Conservation (phyloP, 176 grass and related monocot genomes). For the Lolium multiflorum region DNA sequence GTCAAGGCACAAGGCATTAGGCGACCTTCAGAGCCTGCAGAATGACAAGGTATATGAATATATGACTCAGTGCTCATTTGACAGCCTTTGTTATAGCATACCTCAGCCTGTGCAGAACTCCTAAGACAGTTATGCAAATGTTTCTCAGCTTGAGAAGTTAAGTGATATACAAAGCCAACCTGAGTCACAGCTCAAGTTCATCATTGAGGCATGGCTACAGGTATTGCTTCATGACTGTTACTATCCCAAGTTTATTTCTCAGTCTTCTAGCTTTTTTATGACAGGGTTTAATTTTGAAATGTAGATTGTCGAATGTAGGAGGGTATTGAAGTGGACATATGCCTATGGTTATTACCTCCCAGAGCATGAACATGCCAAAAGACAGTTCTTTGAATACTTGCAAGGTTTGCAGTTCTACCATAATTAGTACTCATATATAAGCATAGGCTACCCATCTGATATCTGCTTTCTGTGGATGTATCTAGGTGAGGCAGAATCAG, state of each 20-base stretch:
- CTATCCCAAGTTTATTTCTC: neutral
- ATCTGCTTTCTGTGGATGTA: constrained; percentile 36
- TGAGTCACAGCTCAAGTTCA: constrained; percentile 99
- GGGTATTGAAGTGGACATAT: constrained; percentile 99
- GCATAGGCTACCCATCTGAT: constrained; percentile 23
- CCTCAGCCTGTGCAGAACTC: constrained; percentile 23
- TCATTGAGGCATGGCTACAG: constrained; percentile 98
- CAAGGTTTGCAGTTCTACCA: constrained; percentile 74
- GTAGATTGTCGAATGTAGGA: constrained; percentile 98
- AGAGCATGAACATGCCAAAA: constrained; percentile 92
- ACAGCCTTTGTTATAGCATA: constrained; percentile 4
- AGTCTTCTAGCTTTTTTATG: constrained; percentile 15
- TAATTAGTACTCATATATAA: constrained; percentile 20
- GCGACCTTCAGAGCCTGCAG: constrained; percentile 86
- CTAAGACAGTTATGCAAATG: constrained; percentile 28
- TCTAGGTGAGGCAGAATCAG: constrained; percentile 98
- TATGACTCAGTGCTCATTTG: constrained; percentile 10
- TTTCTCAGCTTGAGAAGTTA: constrained; percentile 92
- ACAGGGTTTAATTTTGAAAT: constrained; percentile 37
- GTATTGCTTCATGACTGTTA: constrained; percentile 49
- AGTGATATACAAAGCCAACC: constrained; percentile 98
- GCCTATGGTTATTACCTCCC: constrained; percentile 96
- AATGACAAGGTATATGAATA: constrained; percentile 81
- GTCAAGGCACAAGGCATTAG: constrained; percentile 96
- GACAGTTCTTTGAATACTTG: constrained; percentile 97